Percentiles rank a stretch among this genome's conserved stretches.
These are phyloP conservation scores for Malus hybrid DNA, from an alignment of 331 rosid species.

Conservation along the genomic window DNA sequence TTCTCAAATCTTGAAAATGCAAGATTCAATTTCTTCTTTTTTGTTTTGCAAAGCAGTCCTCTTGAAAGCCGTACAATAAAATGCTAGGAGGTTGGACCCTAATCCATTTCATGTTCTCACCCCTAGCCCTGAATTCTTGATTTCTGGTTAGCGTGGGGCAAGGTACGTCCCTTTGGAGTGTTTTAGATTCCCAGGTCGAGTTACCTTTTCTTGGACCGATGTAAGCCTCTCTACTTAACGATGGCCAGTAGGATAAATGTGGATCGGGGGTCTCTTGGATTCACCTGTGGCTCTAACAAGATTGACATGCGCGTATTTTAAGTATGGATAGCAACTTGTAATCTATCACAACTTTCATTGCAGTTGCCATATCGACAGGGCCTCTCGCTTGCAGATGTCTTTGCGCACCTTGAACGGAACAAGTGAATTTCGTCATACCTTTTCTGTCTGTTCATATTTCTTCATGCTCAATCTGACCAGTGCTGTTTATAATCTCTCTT, in stretches of 20 bases:
- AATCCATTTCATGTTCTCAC: background rate
- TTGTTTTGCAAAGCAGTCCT: background rate
- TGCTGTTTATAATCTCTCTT: slow-evolving; percentile 7
- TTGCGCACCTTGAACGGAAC: slow-evolving; percentile 73
- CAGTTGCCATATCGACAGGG: slow-evolving; percentile 66
- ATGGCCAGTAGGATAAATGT: background rate
- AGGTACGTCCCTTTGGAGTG: background rate
- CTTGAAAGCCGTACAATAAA: background rate
- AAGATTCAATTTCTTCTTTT: background rate
- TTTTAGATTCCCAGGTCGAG: background rate
- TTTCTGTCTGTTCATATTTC: background rate
- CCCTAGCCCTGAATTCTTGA: background rate
- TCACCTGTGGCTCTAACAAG: background rate
- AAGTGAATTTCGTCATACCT: slow-evolving; percentile 31
- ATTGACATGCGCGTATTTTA: too few relatives aligned
- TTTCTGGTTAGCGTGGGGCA: background rate
- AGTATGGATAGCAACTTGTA: background rate
- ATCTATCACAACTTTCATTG: slow-evolving; percentile 13
- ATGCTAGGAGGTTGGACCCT: background rate
- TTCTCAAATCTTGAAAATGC: background rate
- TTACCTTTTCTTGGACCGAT: background rate
- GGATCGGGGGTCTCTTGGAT: background rate
- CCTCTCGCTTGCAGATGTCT: slow-evolving; percentile 82
- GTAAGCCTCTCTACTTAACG: background rate
- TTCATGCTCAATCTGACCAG: slow-evolving; percentile 9